Evolutionary conservation across 2,329 filamentous ascomycete species (phyloP).

Genomic region (Aspergillus niger): DNA sequence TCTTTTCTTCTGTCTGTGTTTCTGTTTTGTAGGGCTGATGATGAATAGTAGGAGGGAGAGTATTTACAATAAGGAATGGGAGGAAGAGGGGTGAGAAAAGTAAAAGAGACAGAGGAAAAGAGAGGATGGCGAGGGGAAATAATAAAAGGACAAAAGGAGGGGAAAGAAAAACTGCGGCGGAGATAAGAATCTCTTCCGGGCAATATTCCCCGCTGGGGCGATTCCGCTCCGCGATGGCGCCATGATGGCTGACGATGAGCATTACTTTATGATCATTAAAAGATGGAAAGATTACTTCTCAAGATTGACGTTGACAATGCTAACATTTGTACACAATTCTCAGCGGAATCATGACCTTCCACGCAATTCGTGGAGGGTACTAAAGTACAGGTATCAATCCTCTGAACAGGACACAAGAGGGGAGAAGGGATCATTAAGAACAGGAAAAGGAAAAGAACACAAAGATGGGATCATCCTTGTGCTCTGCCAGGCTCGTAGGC

Average conservation of each 20-base stretch:
- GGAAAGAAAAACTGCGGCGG: neutral
- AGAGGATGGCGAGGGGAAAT: neutral
- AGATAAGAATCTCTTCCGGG: constrained; percentile 14
- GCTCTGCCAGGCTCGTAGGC: neutral
- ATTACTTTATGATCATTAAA: neutral
- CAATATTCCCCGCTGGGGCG: constrained; percentile 7
- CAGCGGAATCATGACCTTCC: neutral
- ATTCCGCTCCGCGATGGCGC: constrained; percentile 21
- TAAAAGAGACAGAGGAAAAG: neutral
- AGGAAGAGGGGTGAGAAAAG: neutral
- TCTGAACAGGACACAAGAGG: constrained; percentile 19
- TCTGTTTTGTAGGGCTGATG: neutral
- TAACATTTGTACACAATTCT: neutral
- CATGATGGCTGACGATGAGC: constrained; percentile 26
- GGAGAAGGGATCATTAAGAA: constrained; percentile 20
- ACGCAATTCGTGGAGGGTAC: constrained; percentile 9
- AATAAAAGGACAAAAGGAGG: neutral
- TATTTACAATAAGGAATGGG: neutral
- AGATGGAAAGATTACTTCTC: neutral
- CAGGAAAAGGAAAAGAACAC: neutral
- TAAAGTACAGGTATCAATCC: constrained; percentile 21
- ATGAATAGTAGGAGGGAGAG: neutral
- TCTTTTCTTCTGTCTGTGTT: neutral
- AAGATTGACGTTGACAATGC: neutral
- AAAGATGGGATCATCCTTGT: neutral